Evolutionary conservation across 441 rosid genomes (phyloP), one percentile per base, ranked within the genome.

Genomic region (Syzygium syzygioides): DNA sequence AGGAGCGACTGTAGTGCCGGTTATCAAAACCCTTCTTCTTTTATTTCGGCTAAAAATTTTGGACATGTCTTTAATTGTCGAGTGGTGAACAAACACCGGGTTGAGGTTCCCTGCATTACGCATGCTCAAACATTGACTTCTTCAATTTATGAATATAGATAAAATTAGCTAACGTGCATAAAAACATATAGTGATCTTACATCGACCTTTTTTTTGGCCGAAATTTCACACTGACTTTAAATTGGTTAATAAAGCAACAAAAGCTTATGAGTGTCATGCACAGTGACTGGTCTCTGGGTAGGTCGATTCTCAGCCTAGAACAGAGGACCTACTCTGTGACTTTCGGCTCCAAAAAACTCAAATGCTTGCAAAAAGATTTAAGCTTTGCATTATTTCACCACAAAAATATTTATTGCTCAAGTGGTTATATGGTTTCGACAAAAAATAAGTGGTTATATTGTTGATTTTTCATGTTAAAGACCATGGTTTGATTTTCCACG

Each of bases 221-320:
- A 45, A 45, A 45, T 45, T 45, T 45, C 6, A 28, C 32, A 6
- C 2, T 2, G 1, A 13, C 66, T 60, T 60, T 28, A 14, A 60
- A 60, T 60, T 60, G 66, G 7, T 60, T 60, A 28, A 60, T 28
- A 60, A 60, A 60, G 66, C 66, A 14, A 60, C 32, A 60, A 60
- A 28, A 60, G 32, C 18, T 28, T 60, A 28, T 28, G 66, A 28
- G 8, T 15, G 12, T 13, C 14, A 7, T 28, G n/a, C 17, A 52
- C 2, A 52, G 66, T 5, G 0, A 28, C 14, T 0, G 18, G 0
- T 60, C 26, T 0, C 0, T 1, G 9, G n/a, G 8, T 60, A 30
- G 32, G 32, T 28, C 14, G 6, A 0, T 60, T n/a, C 66, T 60
- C 0, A 13, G 4, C 17, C 14, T 60, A 60, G 32, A 30, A 28